A percentile compares a stretch with the other conserved stretches of the same genome.
Conservation (phyloP, 2,329 filamentous ascomycete genomes). For the Colletotrichum costaricense region DNA sequence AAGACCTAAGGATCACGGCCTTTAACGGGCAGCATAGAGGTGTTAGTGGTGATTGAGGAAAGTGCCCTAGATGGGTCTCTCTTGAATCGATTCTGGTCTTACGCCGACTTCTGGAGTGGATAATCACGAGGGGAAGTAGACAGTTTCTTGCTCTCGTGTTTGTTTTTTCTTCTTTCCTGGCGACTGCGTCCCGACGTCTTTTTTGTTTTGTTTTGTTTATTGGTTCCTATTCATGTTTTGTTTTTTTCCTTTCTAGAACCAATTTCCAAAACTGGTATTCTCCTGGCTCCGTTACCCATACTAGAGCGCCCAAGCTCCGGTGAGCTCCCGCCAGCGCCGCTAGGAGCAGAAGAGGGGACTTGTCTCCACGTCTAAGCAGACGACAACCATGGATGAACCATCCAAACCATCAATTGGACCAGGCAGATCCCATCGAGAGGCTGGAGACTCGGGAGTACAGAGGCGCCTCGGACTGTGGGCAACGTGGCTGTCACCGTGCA, state of each 20-base stretch:
- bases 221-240: neutral
- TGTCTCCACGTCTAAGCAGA: neutral
- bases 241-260: neutral
- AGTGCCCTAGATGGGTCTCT: neutral
- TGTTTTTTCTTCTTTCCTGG: neutral
- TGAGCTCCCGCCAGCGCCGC: neutral
- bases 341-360: neutral
- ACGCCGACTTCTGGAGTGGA: neutral
- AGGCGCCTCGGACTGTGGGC: neutral
- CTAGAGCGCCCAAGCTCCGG: neutral
- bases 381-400: conserved; percentile 27
- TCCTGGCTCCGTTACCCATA: neutral
- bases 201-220: conserved; percentile 9
- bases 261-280: neutral
- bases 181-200: neutral
- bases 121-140: neutral
- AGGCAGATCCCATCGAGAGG: neutral
- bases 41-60: neutral
- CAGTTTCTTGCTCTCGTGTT: conserved; percentile 9
- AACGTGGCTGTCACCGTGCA: neutral
- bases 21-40: too few species aligned
- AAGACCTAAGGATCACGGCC: conserved; percentile 2
- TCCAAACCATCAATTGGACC: neutral
- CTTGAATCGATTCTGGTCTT: neutral
- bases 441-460: neutral